phyloP scores from a whole-genome alignment of 106 monocot genomes.

The Chionographis japonica region DNA sequence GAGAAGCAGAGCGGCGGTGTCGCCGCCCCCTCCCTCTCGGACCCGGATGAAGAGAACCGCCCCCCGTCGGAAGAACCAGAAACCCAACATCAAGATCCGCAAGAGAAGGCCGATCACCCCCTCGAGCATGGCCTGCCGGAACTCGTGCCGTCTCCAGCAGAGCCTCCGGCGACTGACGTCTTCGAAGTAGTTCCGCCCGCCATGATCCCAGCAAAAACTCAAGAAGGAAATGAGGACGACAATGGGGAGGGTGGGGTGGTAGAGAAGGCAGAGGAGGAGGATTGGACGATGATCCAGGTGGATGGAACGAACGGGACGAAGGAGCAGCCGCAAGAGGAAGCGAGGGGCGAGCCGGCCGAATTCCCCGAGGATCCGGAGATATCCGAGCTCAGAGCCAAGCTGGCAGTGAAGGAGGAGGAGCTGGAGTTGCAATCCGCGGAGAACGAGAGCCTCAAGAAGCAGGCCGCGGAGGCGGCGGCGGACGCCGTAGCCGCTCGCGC shows the following conservation, averaged over 20 bases:
- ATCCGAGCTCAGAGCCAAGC: conserved; percentile 27
- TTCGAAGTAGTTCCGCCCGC: conserved; percentile 35
- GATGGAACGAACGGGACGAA: conserved; percentile 3
- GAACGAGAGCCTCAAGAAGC: conserved; percentile 39
- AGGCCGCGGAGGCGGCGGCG: conserved; percentile 29
- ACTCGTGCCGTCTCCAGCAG: conserved; percentile 7
- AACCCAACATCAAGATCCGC: not conserved
- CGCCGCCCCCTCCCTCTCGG: not conserved
- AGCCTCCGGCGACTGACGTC: conserved; percentile 37
- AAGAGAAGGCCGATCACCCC: not conserved
- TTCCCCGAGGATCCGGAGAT: conserved; percentile 2
- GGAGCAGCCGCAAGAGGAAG: not conserved
- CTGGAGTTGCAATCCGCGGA: conserved; percentile 23
- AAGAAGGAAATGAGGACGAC: not conserved
- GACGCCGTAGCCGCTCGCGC: conserved; percentile 13
- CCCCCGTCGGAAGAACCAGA: not conserved
- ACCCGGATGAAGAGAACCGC: conserved; percentile 12
- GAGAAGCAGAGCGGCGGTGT: conserved; percentile 38
- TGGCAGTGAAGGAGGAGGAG: conserved; percentile 34
- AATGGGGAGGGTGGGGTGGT: not conserved
- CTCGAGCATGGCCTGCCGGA: not conserved
- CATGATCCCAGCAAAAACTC: not conserved
- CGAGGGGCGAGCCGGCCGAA: not conserved
- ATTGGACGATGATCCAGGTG: conserved; percentile 15
- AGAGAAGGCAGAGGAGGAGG: conserved; percentile 16